Base-by-base conservation (phyloP, 148 eudicot genomes). In the Fagopyrum esculentum region DNA sequence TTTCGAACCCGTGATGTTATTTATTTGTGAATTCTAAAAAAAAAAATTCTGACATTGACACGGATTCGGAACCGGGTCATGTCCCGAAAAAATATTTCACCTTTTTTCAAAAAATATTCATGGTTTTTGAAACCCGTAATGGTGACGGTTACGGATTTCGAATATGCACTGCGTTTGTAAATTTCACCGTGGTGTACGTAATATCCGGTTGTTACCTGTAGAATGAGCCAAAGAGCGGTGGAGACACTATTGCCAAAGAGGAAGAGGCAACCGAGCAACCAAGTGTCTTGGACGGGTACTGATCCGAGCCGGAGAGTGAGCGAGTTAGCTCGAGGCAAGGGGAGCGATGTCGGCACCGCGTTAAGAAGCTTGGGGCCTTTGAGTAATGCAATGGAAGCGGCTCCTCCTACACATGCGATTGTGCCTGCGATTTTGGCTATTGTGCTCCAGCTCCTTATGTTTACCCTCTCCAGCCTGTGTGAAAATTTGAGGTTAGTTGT, bases 201-300 rank as follows among this genome's bases (percentile, higher is more conserved):
- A 22, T 22, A 22, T 22, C 26, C 26, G 26, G 26, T 22, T 22
- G 26, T 12, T 86, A 90, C 96, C 98, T 89, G 98, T 46, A 93
- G 73, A 76, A 93, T 91, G 19, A 93, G 94, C 94, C 94, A 93
- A 47, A 84, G 3, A 2, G 98, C 88, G 97, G 94, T 89, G 77
- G 87, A 88, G 75, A 82, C 82, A 72, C 80, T 69, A 78, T 88
- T 88, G 12, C 52, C 90, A 70, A 93, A 83, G 80, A 91, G 82
- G 17, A 86, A 78, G 19, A 88, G 69, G 61, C 90, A 91, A n/a
- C 97, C 98, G 7, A 91, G 46, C 48, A 93, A 63, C 97, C 97
- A 91, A 35, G 81, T 54, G 22, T 79, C 47, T 15, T 66, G 46
- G 6, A 5, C 9, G 43, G 46, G 9, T 29, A 40, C 19, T 4